phyloP scores from a whole-genome alignment of 345 rosid species.

The Eucalyptus pumila region DNA sequence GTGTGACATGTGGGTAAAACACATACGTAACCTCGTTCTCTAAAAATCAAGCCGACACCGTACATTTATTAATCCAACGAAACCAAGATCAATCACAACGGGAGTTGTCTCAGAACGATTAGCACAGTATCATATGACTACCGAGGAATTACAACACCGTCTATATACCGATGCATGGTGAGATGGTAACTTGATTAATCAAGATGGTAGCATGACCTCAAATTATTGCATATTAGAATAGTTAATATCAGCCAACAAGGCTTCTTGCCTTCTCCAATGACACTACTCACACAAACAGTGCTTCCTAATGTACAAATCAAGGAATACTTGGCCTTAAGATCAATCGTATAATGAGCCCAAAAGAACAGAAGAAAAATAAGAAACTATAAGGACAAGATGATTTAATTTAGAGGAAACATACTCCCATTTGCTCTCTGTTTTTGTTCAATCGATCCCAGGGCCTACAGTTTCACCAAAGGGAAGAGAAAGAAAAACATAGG shows the following conservation, averaged over 20 bases:
- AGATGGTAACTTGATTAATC: neutral
- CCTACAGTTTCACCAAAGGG: neutral
- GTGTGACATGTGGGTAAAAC: neutral
- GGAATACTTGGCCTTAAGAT: neutral
- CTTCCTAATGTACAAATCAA: neutral
- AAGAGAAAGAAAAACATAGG: neutral
- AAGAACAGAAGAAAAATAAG: neutral
- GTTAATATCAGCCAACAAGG: neutral
- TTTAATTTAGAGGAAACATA: neutral
- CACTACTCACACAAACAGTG: neutral
- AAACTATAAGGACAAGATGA: neutral
- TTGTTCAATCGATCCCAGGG: neutral
- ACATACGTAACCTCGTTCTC: neutral
- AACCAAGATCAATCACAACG: neutral
- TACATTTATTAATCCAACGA: neutral
- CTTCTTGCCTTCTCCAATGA: neutral
- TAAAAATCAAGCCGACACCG: neutral
- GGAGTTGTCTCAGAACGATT: neutral
- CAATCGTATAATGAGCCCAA: neutral
- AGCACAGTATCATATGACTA: neutral
- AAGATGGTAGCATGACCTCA: neutral
- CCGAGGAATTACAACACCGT: neutral
- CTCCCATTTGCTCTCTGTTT: neutral
- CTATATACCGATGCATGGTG: neutral
- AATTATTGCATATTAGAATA: neutral